These are phyloP conservation scores for Nannizziopsis arthrosporioides DNA, from an alignment of 2,329 filamentous ascomycete species.

Conservation along the genomic window DNA sequence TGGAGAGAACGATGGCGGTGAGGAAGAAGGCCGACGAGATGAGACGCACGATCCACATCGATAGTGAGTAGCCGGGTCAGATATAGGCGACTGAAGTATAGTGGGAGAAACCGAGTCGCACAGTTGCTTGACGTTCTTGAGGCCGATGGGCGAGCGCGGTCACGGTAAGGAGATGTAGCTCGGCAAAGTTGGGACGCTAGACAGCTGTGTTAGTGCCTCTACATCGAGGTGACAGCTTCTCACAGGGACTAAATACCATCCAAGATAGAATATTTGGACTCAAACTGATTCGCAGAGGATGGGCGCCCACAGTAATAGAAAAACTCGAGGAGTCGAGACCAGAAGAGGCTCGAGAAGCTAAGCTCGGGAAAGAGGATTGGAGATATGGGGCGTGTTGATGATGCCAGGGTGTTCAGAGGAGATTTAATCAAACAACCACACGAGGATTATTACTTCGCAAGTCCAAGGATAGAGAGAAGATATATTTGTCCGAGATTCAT, in stretches of 20 bases:
- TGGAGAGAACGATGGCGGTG: conserved; percentile 83
- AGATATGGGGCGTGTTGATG: neutral
- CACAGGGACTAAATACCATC: no score
- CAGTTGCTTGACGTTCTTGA: neutral
- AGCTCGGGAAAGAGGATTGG: conserved; percentile 25
- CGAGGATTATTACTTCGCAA: no score
- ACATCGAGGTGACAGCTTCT: no score
- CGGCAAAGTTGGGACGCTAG: neutral
- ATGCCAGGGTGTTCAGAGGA: conserved; percentile 5
- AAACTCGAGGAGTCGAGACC: neutral
- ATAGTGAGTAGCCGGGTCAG: conserved; percentile 16
- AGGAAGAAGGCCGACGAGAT: conserved; percentile 76
- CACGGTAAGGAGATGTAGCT: neutral
- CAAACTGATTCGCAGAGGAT: no score
- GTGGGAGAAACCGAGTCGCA: neutral
- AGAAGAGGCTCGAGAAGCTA: conserved; percentile 23
- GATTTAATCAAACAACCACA: neutral
- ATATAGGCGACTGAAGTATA: neutral
- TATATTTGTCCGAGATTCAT: no score
- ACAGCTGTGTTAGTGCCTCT: no score
- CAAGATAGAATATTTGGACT: no score
- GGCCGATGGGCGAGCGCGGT: neutral
- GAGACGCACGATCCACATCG: conserved; percentile 75
- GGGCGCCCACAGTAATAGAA: no score
- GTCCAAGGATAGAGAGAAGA: no score